These are phyloP conservation scores for Globisporangium alternatum DNA, from an alignment of 352 stramenopile genomes.

Conservation along the genomic window DNA sequence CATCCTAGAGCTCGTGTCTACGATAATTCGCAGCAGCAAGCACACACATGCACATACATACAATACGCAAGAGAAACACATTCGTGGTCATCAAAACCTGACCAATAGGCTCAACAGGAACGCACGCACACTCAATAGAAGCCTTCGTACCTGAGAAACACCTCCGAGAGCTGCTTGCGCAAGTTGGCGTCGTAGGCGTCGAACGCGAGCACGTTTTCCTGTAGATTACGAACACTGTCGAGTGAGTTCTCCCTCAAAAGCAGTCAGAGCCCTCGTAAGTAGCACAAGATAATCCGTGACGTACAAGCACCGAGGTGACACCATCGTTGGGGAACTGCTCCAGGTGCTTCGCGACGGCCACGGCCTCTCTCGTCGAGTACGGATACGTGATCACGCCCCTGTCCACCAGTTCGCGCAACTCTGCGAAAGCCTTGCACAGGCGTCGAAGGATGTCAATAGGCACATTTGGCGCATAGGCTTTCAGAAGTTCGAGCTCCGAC, in stretches of 20 bases:
- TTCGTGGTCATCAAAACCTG: constrained; percentile 1
- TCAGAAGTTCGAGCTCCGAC: constrained; percentile 89
- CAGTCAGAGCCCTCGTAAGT: neutral
- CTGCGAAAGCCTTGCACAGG: constrained; percentile 87
- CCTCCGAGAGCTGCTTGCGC: constrained; percentile 65
- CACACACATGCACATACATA: constrained; percentile 14
- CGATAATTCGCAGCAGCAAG: constrained; percentile 14
- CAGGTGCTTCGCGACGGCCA: constrained; percentile 93
- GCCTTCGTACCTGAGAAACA: constrained; percentile 65
- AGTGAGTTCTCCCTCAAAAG: neutral
- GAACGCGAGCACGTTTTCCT: constrained; percentile 95
- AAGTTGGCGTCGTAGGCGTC: constrained; percentile 85
- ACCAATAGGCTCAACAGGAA: neutral
- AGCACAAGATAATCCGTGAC: neutral
- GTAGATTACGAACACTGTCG: neutral
- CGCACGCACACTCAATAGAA: neutral
- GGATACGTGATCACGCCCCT: constrained; percentile 91
- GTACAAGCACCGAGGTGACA: constrained; percentile 71
- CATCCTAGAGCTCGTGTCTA: constrained; percentile 16
- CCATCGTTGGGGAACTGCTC: constrained; percentile 91
- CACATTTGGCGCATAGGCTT: constrained; percentile 88
- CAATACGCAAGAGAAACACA: constrained; percentile 7
- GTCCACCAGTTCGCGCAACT: constrained; percentile 88
- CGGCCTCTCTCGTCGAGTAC: constrained; percentile 92
- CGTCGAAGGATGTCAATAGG: constrained; percentile 68